Percentiles rank a stretch among this genome's conserved stretches.
Conservation (phyloP, 2,329 filamentous ascomycete genomes). For the Pseudocercospora fijiensis region DNA sequence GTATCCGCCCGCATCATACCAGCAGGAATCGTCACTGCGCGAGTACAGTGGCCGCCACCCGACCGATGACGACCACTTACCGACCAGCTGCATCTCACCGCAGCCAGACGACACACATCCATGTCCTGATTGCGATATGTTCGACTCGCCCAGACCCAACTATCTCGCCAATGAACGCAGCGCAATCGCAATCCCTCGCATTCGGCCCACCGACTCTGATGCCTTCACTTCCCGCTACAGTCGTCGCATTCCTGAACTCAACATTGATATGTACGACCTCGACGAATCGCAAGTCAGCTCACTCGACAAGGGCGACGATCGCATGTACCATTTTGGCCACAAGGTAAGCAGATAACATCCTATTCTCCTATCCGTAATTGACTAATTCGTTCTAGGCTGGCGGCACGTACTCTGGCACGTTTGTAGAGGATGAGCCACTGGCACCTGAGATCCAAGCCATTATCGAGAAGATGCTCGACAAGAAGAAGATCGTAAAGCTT, state of each 20-base stretch:
- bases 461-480: slow-evolving; percentile 9
- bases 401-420: slow-evolving; percentile 20
- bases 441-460: slow-evolving; percentile 20
- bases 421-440: slow-evolving; percentile 12
- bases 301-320: slow-evolving; percentile 19
- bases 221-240: slow-evolving; percentile 11
- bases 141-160: background rate
- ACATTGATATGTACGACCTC: slow-evolving; percentile 19
- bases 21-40: slow-evolving; percentile 15
- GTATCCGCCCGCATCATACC: slow-evolving; percentile 4
- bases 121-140: background rate
- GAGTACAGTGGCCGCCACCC: background rate
- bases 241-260: slow-evolving; percentile 12
- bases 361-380: background rate
- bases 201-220: slow-evolving; percentile 13
- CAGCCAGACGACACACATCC: background rate
- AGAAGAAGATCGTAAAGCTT: slow-evolving; percentile 5
- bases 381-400: slow-evolving; percentile 18
- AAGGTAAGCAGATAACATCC: slow-evolving; percentile 5
- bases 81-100: background rate
- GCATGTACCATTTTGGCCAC: slow-evolving; percentile 24
- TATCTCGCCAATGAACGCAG: slow-evolving; percentile 5
- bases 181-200: background rate
- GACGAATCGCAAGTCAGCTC: slow-evolving; percentile 8
- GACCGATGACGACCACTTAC: background rate